Evolutionary conservation across 2,329 filamentous ascomycete species (phyloP).

Genomic region (Ophiostoma quercus): DNA sequence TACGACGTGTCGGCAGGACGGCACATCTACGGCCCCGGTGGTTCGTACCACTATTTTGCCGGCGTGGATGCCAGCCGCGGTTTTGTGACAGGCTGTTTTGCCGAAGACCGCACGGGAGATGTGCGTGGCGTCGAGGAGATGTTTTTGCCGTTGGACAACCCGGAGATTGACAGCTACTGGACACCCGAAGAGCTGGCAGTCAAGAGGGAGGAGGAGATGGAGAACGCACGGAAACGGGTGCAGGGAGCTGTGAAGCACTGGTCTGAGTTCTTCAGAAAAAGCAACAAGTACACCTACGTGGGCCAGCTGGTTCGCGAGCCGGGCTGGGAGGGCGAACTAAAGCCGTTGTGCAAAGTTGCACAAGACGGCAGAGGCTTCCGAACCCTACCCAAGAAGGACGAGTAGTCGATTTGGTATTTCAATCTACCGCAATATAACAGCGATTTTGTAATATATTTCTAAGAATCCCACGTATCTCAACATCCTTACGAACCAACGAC

Average conservation of each 20-base stretch:
- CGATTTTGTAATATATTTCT: too few relatives aligned
- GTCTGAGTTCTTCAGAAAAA: constrained; percentile 75
- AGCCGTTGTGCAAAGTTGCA: constrained; percentile 62
- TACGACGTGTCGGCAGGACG: constrained; percentile 72
- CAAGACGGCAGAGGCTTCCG: constrained; percentile 52
- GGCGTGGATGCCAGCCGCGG: constrained; percentile 81
- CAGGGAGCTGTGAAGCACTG: constrained; percentile 68
- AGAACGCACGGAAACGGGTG: constrained; percentile 60
- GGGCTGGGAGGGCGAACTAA: constrained; percentile 50
- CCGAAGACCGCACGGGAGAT: constrained; percentile 76
- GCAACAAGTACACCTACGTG: constrained; percentile 74
- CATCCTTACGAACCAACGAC: background rate
- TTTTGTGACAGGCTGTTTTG: constrained; percentile 91
- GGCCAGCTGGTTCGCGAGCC: constrained; percentile 64
- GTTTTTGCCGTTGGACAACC: constrained; percentile 63
- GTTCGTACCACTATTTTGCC: constrained; percentile 80
- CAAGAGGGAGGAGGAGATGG: constrained; percentile 57
- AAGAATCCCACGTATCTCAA: too few relatives aligned
- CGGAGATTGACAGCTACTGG: constrained; percentile 55
- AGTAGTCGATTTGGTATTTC: background rate
- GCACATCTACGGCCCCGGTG: constrained; percentile 73
- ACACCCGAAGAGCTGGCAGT: constrained; percentile 48
- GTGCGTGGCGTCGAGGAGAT: constrained; percentile 82
- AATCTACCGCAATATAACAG: background rate
- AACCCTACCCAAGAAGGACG: constrained; percentile 49